Base-by-base conservation (phyloP, 768 basidiomycete species). In the Paxillus ammoniavirescens region DNA sequence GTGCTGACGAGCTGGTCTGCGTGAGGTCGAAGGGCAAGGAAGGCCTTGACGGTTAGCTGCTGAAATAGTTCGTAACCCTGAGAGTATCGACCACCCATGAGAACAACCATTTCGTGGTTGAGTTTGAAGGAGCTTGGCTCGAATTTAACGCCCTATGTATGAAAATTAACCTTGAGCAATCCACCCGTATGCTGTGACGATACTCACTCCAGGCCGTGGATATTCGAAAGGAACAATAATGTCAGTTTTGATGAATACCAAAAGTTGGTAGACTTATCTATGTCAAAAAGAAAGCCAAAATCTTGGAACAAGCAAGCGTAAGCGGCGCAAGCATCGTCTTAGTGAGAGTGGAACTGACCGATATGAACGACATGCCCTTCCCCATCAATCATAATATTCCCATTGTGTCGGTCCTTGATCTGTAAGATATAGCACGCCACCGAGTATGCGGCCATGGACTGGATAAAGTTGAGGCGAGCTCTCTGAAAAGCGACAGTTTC, bases 351-450 rank as follows among this genome's bases (percentile, higher is more conserved):
- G 50, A 15, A 67, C 86, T 41, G 54, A 93, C 94, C 96, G 61
- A 99, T 83, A 68, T 99, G 97, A 4, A 98, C 82, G 54, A 99
- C 96, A 67, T 98, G 95, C 0, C 97, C 97, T 54, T 95, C 91
- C 2, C 89, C 93, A 67, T 98, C 97, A 55, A 99, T 95, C 96
- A 99, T 98, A 67, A 99, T 98, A 68, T 99, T 99, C 28, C 97
- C 97, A 65, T 99, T 99, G 70, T 99, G 97, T 37, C 97, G 76
- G 67, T 99, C 97, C 74, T 99, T 99, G 75, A 99, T 95, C 71
- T 99, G 97, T 42, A 98, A 73, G 60, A 99, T 93, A 69, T 97
- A 98, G 69, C 96, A 98, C 8, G 94, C 93, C 23, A 98, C 88
- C 31, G 96, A 98, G 71, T 99, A 99, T 9, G 94, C 97, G 0